Base-by-base conservation (phyloP, 805 yeast genomes). In the Metschnikowia santaceciliae region DNA sequence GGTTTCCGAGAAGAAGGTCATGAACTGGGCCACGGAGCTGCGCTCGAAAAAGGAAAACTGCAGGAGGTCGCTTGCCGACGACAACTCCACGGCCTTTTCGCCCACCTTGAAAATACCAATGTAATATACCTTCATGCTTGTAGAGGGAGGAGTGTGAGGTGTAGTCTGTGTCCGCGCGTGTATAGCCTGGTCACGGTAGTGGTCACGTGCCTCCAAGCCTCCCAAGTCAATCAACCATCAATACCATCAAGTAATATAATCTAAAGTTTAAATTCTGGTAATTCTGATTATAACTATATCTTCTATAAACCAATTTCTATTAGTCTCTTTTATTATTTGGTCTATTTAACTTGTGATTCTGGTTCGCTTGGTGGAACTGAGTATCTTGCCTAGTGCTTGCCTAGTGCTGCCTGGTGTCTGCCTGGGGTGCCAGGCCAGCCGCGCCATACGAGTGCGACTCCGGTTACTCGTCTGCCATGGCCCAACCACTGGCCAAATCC, bases 1-100 rank as follows among this genome's bases (percentile, higher is more conserved):
- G 2, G 99, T 94, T 62, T 83, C 88, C 23, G 95, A 80, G 71
- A 94, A 91, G 69, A 94, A 94, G 3, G 96, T 82, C 96, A 92
- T 88, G 71, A 94, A 92, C 70, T 92, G 97, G 19, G 87, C 83
- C 26, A 91, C 96, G 40, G 81, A 75, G 51, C 78, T 70, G 60
- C 91, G 79, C 72, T 92, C 97, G 68, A 94, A 94, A 70, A 88
- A 94, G 30, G 94, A 83, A 71, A 92, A 92, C 59, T 85, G 86
- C 23, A 90, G 78, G 54, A 94, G 77, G 64, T 94, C 97, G 61
- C 87, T 82, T 26, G 90, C 90, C 32, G 86, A 78, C 6, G 90
- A 73, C 48, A 94, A 78, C 69, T 90, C 96, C 42, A 89, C 69
- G 17, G 95, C 84, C 61, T 80, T 79, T 42, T 78, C 82, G 41